Base-by-base conservation (phyloP, 2,329 filamentous ascomycete species). In the Cadophora luteo-olivacea region DNA sequence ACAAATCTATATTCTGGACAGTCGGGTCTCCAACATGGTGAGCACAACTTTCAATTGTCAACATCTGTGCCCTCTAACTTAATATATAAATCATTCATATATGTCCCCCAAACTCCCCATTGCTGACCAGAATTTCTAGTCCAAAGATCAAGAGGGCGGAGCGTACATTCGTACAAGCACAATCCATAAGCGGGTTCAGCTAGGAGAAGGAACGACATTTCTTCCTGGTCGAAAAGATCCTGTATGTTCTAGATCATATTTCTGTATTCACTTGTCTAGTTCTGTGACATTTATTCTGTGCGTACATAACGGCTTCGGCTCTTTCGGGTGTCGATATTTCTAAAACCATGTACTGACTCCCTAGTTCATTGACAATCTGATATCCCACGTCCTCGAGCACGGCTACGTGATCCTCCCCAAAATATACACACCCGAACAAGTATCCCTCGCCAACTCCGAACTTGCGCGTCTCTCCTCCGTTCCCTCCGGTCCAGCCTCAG, bases 361-460 rank as follows among this genome's bases (percentile, higher is more conserved):
- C 9, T 19, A 49, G 45, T 74, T 72, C 12, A 61, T 77, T 52
- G 66, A 75, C 71, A 61, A 77, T 73, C 68, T 78, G 74, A 71
- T 75, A 72, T 61, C 75, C 24, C 74, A 76, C 25, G 71, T 77
- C 57, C 61, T 76, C n/a, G 68, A 76, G 61, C 76, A 82, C 68
- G 80, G 80, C 49, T 82, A 80, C 64, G 80, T 81, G 11, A 78
- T 81, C 24, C 74, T 82, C 0, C 76, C 78, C 8, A 72, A 76
- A 1, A 76, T 79, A 61, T 79, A 79, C 71, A 77, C 68, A 58
- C 72, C 68, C 12, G 69, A 73, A 25, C 78, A 80, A 69, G 78
- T 79, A 19, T 71, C 75, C 52, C 71, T 68, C n/a, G 78, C 79
- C 7, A 76, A 76, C 58, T 71, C 73, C 19, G 79, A 81, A 67